Percentiles rank a stretch among this genome's conserved stretches.
Evolutionary conservation across 139 green algal genomes (phyloP).

Genomic region (Chlorella sorokiniana): DNA sequence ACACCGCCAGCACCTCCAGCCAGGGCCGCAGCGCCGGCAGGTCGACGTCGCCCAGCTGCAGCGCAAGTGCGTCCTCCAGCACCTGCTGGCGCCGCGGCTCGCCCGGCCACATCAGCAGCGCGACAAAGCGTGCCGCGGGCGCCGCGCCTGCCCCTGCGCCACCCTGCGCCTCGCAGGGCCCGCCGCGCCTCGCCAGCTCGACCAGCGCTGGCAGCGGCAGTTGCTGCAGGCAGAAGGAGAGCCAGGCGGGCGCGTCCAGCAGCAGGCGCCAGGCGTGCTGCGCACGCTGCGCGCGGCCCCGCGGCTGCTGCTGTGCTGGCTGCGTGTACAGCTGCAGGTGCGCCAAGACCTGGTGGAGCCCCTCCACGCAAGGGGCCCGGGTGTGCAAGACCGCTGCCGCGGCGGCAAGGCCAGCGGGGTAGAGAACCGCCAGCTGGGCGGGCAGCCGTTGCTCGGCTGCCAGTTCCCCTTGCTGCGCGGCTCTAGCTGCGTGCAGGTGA

Average conservation of each 20-base stretch:
- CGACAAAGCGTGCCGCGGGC: background rate
- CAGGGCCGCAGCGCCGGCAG: conserved; percentile 3
- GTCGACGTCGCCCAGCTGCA: background rate
- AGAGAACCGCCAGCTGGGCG: background rate
- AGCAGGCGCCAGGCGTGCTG: conserved; percentile 11
- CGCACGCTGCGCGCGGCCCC: background rate
- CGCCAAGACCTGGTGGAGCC: background rate
- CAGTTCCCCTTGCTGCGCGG: background rate
- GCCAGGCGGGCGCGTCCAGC: conserved; percentile 13
- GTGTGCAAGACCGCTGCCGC: conserved; percentile 4
- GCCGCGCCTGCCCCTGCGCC: background rate
- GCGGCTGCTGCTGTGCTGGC: background rate
- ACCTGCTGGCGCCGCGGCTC: background rate
- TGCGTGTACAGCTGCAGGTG: background rate
- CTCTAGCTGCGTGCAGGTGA: background rate
- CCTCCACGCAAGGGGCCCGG: background rate
- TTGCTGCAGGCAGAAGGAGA: conserved; percentile 6
- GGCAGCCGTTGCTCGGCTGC: background rate
- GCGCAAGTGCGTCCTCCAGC: background rate
- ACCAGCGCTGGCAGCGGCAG: conserved; percentile 8
- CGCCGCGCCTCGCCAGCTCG: background rate
- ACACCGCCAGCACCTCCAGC: background rate
- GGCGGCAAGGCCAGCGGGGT: background rate
- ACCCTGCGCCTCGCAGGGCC: background rate
- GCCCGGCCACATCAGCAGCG: background rate